These are phyloP conservation scores for Magnusiomyces starmeri DNA, from an alignment of 1,139 yeast species.

Conservation along the genomic window DNA sequence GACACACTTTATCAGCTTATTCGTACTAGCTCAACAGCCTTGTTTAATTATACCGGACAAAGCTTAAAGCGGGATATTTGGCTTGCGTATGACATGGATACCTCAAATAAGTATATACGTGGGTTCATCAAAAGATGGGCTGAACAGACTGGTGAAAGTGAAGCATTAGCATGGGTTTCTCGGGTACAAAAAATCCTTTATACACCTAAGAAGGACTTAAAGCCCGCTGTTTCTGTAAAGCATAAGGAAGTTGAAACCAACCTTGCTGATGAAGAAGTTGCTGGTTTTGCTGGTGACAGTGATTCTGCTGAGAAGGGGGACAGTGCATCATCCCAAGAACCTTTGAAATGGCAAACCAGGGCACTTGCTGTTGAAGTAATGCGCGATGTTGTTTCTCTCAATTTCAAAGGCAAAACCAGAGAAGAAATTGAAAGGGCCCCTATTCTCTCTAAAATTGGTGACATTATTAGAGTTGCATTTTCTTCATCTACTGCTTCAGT, in stretches of 20 bases:
- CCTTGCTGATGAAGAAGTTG: slow-evolving; percentile 42
- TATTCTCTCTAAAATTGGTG: slow-evolving; percentile 52
- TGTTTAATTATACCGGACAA: slow-evolving; percentile 30
- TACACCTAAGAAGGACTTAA: slow-evolving; percentile 27
- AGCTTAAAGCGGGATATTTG: slow-evolving; percentile 34
- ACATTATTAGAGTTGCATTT: slow-evolving; percentile 73
- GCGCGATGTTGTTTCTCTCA: slow-evolving; percentile 44
- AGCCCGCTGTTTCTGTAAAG: slow-evolving; percentile 13
- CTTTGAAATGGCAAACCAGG: slow-evolving; percentile 64
- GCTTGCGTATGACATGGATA: slow-evolving; percentile 33
- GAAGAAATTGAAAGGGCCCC: slow-evolving; percentile 23
- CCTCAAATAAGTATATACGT: slow-evolving; percentile 26
- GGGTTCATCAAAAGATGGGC: slow-evolving; percentile 34
- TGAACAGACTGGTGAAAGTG: slow-evolving; percentile 29
- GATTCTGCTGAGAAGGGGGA: slow-evolving; percentile 29
- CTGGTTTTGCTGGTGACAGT: slow-evolving; percentile 36
- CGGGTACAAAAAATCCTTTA: slow-evolving; percentile 33
- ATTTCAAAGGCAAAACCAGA: slow-evolving; percentile 38
- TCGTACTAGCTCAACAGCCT: slow-evolving; percentile 28
- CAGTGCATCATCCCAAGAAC: slow-evolving; percentile 40
- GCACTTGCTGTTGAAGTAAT: slow-evolving; percentile 54
- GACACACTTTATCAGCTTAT: slow-evolving; percentile 35
- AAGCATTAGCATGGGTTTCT: slow-evolving; percentile 34
- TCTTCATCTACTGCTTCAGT: slow-evolving; percentile 74
- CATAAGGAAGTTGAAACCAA: slow-evolving; percentile 15